phyloP scores from a whole-genome alignment of 2,329 filamentous ascomycete genomes.

The Karstenula rhodostoma region DNA sequence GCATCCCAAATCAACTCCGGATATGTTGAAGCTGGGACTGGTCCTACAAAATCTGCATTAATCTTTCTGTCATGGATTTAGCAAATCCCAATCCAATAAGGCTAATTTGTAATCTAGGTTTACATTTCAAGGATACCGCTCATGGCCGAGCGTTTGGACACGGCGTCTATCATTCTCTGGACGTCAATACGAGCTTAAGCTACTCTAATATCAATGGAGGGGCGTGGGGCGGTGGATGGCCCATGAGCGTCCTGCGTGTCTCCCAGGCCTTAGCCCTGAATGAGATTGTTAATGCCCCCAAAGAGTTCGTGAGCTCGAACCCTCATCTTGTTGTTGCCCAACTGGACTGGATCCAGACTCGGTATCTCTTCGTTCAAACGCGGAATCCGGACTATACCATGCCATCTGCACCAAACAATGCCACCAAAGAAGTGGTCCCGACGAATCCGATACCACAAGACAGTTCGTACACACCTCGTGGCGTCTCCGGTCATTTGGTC shows the following conservation, averaged over 20 bases:
- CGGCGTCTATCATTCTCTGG: slow-evolving; percentile 80
- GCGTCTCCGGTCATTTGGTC: slow-evolving; percentile 51
- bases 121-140: slow-evolving; percentile 70
- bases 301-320: slow-evolving; percentile 61
- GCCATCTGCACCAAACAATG: not conserved
- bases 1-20: not conserved
- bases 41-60: not conserved
- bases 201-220: slow-evolving; percentile 53
- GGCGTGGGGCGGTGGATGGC: slow-evolving; percentile 60
- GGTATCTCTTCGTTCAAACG: slow-evolving; percentile 75
- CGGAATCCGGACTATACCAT: not conserved
- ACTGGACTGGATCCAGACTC: slow-evolving; percentile 87
- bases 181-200: slow-evolving; percentile 63
- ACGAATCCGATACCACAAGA: slow-evolving; percentile 51
- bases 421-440: slow-evolving; percentile 29
- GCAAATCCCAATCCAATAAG: not conserved
- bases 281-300: slow-evolving; percentile 80
- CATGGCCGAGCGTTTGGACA: slow-evolving; percentile 78
- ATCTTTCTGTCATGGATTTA: not conserved
- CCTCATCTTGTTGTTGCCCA: slow-evolving; percentile 78
- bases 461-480: slow-evolving; percentile 51
- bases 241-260: slow-evolving; percentile 70
- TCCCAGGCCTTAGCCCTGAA: slow-evolving; percentile 74
- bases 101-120: slow-evolving; percentile 46
- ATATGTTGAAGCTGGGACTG: not conserved